Percentiles rank a stretch among this genome's conserved stretches.
These are phyloP conservation scores for Lithospermum erythrorhizon DNA, from an alignment of 257 asterid genomes.

Conservation along the genomic window DNA sequence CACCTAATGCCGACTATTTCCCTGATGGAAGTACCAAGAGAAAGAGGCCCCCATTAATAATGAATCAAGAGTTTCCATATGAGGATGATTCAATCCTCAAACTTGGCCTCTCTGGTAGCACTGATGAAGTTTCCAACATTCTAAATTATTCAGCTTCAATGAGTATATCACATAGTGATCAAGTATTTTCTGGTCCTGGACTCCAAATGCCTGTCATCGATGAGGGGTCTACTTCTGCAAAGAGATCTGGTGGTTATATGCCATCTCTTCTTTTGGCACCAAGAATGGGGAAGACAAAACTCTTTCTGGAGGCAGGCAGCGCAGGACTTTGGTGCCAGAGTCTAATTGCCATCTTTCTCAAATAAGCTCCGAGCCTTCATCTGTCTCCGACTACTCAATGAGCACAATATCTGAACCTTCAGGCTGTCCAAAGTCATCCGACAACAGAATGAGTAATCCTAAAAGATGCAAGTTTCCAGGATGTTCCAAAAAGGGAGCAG, in stretches of 20 bases:
- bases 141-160: constrained; percentile 42
- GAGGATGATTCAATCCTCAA: constrained; percentile 47
- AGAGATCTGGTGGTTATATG: constrained; percentile 86
- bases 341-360: constrained; percentile 40
- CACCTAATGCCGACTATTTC: constrained; percentile 41
- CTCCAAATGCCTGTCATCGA: constrained; percentile 38
- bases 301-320: constrained; percentile 10
- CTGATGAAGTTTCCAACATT: constrained; percentile 32
- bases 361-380: constrained; percentile 54
- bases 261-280: constrained; percentile 65
- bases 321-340: constrained; percentile 25
- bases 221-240: constrained; percentile 96
- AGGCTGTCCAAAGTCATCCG: constrained; percentile 34
- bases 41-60: constrained; percentile 22
- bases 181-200: constrained; percentile 21
- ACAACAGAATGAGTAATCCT: constrained; percentile 21
- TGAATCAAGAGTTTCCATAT: constrained; percentile 26
- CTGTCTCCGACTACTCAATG: constrained; percentile 48
- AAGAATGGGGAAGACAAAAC: constrained; percentile 23
- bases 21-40: constrained; percentile 26
- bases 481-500: constrained; percentile 72
- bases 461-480: constrained; percentile 57
- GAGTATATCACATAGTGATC: constrained; percentile 29
- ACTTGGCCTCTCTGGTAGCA: constrained; percentile 55
- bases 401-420: constrained; percentile 52